Base-by-base conservation (phyloP, 225 moss, liverwort and hornwort species). In the Sphagnum contortum region DNA sequence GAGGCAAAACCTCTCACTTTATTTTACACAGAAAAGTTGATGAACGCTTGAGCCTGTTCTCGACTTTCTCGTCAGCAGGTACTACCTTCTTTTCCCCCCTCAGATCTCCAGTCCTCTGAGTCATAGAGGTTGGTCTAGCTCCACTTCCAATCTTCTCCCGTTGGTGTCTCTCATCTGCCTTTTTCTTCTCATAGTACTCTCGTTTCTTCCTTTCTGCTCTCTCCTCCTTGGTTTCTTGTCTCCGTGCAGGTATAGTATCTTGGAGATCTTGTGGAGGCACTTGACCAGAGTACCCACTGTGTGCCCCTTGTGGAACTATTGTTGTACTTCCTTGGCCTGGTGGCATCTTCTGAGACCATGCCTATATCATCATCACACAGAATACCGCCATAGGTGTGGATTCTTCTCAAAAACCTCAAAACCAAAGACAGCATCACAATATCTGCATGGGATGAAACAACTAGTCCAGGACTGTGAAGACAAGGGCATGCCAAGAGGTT, bases 11-110 rank as follows among this genome's bases (percentile, higher is more conserved):
- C 5, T 60, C 75, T 70, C 75, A 98, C 98, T 93, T 93, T 77
- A 98, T 91, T 87, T 98, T 98, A 86, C 98, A 98, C 75, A 98
- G 82, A 76, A 98, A 98, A 68, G 98, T 98, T 6, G 98, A 98
- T 60, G 98, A 87, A 71, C 98, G 80, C 79, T 93, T 98, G 66
- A 98, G 82, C 48, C 98, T 77, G 67, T 93, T 98, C 70, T 98
- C 98, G 69, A 86, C 74, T 82, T 93, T 98, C 45, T 98, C 98
- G 57, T 73, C 70, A 56, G 73, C 76, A 6, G 77, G 55, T 66
- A 66, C 72, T 55, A 73, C 71, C 73, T 86, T 89, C 71, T 82
- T 93, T 58, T 98, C 96, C 12, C 66, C 67, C 69, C 89, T 86
- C 1, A 71, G 50, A 46, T 90, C 95, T 60, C 86, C 77, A 44